Evolutionary conservation across 495 filamentous ascomycete species (phyloP).

Genomic region (Rhizodiscina lignyota): DNA sequence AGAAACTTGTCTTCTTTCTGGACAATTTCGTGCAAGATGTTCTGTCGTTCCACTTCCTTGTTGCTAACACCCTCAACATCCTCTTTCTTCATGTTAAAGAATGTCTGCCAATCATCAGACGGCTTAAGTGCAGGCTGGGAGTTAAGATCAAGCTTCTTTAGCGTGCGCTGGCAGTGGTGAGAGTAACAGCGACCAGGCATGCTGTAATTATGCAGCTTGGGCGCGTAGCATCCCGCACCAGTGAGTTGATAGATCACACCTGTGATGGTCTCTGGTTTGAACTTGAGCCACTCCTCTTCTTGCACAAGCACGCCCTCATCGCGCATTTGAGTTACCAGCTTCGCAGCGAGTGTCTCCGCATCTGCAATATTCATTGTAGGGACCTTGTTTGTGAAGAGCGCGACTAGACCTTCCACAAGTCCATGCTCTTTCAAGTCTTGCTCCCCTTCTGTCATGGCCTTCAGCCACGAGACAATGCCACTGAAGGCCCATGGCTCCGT

Average conservation of each 20-base stretch:
- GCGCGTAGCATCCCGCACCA: conserved; percentile 80
- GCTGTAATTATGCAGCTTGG: conserved; percentile 60
- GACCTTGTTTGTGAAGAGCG: conserved; percentile 86
- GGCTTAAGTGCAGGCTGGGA: conserved; percentile 51
- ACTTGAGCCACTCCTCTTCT: conserved; percentile 97
- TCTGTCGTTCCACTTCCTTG: conserved; percentile 88
- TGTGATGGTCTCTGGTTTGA: conserved; percentile 54
- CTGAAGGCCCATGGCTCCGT: conserved; percentile 86
- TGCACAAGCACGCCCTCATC: conserved; percentile 59
- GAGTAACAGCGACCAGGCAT: conserved; percentile 75
- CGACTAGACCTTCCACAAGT: conserved; percentile 73
- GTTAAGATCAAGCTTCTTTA: conserved; percentile 83
- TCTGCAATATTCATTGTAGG: conserved; percentile 98
- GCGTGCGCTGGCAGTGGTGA: conserved; percentile 79
- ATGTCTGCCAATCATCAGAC: conserved; percentile 74
- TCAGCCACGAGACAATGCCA: conserved; percentile 72
- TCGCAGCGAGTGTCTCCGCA: conserved; percentile 70
- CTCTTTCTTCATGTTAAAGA: conserved; percentile 74
- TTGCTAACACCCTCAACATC: conserved; percentile 46
- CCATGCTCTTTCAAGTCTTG: conserved; percentile 66
- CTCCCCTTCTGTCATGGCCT: conserved; percentile 71
- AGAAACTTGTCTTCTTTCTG: conserved; percentile 86
- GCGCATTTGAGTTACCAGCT: conserved; percentile 70
- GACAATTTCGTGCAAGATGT: conserved; percentile 90
- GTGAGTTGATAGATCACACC: conserved; percentile 91